phyloP scores from a whole-genome alignment of 148 eudicot species.

The Cornus controversa region DNA sequence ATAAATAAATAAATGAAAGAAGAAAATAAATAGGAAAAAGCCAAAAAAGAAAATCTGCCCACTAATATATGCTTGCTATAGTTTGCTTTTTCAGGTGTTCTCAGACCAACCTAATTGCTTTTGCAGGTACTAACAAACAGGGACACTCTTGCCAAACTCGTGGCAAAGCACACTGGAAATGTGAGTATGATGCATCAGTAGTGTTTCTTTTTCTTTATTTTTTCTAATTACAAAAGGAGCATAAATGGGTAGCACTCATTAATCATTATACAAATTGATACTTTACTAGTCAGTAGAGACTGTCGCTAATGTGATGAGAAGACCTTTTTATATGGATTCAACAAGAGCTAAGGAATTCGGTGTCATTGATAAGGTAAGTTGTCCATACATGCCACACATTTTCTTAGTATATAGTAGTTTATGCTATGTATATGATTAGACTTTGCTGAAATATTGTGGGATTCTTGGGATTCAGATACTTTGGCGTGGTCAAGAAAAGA shows the following conservation, averaged over 20 bases:
- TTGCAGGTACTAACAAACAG: conserved; percentile 71
- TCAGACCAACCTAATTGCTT: conserved; percentile 10
- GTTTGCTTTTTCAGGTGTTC: not conserved
- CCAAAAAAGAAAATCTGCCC: not conserved
- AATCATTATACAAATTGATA: conserved; percentile 18
- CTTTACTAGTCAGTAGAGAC: conserved; percentile 65
- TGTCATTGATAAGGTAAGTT: conserved; percentile 73
- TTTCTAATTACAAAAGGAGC: not conserved
- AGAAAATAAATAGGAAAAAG: not conserved
- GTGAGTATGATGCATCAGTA: conserved; percentile 47
- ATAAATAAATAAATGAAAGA: too few species aligned
- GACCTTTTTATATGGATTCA: conserved; percentile 65
- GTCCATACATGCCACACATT: not conserved
- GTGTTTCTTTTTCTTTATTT: not conserved
- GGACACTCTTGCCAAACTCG: conserved; percentile 56
- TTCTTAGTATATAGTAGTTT: not conserved
- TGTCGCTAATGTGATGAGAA: conserved; percentile 56
- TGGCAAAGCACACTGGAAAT: conserved; percentile 87
- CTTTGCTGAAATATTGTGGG: conserved; percentile 7
- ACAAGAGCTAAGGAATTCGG: conserved; percentile 81
- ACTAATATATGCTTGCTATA: not conserved
- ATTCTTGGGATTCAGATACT: conserved; percentile 59
- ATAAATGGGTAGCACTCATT: not conserved
- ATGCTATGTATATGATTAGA: not conserved
- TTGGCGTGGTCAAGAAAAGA: conserved; percentile 77